Evolutionary conservation across 129 eudicot genomes (phyloP).

Genomic region (Flaveria brownii): DNA sequence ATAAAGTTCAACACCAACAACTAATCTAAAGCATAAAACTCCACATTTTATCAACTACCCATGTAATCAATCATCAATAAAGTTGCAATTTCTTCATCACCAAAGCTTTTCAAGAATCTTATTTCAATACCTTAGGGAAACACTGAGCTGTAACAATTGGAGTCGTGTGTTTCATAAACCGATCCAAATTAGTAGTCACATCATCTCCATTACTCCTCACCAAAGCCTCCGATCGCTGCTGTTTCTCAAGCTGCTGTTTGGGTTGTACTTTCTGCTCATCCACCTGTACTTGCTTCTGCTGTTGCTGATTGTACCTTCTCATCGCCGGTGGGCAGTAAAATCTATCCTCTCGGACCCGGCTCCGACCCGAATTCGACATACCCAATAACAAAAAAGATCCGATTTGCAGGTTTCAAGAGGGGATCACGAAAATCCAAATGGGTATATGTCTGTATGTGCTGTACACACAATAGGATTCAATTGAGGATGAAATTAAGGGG

Average conservation of each 20-base stretch:
- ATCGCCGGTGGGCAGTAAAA: slow-evolving; percentile 91
- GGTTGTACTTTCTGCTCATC: slow-evolving; percentile 42
- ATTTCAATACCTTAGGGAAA: slow-evolving; percentile 63
- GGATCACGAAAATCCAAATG: slow-evolving; percentile 27
- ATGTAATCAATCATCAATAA: not conserved
- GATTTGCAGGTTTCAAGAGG: not conserved
- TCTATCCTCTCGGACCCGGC: slow-evolving; percentile 63
- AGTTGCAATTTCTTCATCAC: slow-evolving; percentile 1
- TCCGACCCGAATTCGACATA: slow-evolving; percentile 60
- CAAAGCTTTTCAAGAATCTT: not conserved
- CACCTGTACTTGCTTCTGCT: slow-evolving; percentile 42
- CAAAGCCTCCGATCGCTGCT: not conserved
- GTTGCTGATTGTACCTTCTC: slow-evolving; percentile 57
- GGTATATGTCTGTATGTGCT: not conserved
- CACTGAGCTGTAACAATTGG: slow-evolving; percentile 73
- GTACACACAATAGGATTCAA: not conserved
- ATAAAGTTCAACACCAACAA: slow-evolving; percentile 7
- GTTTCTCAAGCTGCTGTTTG: slow-evolving; percentile 27
- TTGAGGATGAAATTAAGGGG: slow-evolving; percentile 18
- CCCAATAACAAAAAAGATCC: not conserved
- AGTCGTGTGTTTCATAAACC: slow-evolving; percentile 83
- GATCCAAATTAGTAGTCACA: slow-evolving; percentile 67
- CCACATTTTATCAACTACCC: slow-evolving; percentile 12
- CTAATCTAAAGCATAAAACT: slow-evolving; percentile 3
- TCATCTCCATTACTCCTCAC: slow-evolving; percentile 12